These are phyloP conservation scores for Pythium rishiriense DNA, from an alignment of 352 stramenopile genomes.

Conservation along the genomic window DNA sequence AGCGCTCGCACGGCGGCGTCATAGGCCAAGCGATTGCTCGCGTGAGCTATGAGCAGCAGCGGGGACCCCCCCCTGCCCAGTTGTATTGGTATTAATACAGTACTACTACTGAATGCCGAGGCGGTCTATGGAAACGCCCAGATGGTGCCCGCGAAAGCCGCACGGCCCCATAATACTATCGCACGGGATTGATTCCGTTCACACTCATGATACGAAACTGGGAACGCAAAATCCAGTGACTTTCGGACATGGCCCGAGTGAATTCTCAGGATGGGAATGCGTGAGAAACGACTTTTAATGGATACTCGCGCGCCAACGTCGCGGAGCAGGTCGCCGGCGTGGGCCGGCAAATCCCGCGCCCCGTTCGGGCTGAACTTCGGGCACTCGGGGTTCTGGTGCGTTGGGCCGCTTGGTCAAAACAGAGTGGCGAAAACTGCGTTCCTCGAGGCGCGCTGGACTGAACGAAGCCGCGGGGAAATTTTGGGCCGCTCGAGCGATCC, in stretches of 20 bases:
- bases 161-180: not conserved
- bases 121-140: not conserved
- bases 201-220: not conserved
- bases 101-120: not conserved
- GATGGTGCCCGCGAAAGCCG: not conserved
- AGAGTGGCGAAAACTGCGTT: no score
- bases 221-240: not conserved
- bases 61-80: no score
- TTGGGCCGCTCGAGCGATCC: not conserved
- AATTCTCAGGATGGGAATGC: not conserved
- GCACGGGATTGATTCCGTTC: not conserved
- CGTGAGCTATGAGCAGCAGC: not conserved
- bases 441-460: no score
- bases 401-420: no score
- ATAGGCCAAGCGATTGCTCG: not conserved
- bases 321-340: not conserved
- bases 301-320: not conserved
- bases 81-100: no score
- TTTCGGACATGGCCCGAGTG: no score
- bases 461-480: not conserved
- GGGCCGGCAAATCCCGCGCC: conserved; percentile 2
- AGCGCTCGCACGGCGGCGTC: not conserved
- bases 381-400: conserved; percentile 3
- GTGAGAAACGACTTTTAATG: conserved; percentile 4
- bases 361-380: not conserved